Base-by-base conservation (phyloP, 2,329 filamentous ascomycete genomes). In the Arthroderma uncinatum region DNA sequence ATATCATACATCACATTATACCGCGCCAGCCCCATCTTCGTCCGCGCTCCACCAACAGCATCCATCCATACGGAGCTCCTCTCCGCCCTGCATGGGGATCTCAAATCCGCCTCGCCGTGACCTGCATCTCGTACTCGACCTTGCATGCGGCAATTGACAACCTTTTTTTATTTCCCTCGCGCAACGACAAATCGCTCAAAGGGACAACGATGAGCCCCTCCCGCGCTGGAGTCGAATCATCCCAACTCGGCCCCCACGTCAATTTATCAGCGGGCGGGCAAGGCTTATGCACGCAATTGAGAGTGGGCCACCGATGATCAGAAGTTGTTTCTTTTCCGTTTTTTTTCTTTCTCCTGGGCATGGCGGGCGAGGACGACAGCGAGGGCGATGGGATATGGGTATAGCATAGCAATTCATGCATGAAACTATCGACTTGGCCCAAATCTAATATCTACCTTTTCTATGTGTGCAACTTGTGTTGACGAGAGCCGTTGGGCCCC, bases 381-480 rank as follows among this genome's bases (percentile, higher is more conserved):
- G 25, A 16, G 25, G 28, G 25, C 14, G n/a, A 19, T 9, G 16
- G 39, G 16, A 16, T 4, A 42, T 42, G 39, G 39, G 39, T 30
- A 50, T 50, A 50, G 44, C 44, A 50, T 50, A 50, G 25, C 25
- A 50, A 50, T 50, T 50, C 44, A 36, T 30, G 50, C 50, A 53
- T 53, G 50, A 30, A 37, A 53, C 50, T 53, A 53, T 53, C 33
- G 50, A 53, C 50, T 53, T 34, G 50, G 50, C 50, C 33, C 16
- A 21, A 53, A 53, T 39, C 34, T 39, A 53, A 36, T 53, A 21
- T 53, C 5, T 25, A n/a, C n/a, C 5, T 33, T n/a, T 19, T 50
- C 44, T 30, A 30, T 16, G 23, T 50, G n/a, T 25, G 12, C 14
- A 19, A 23, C 6, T 12, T 34, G 33, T 34, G 33, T 12, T 28